These are phyloP conservation scores for Lachancea lanzarotensis DNA, from an alignment of 805 yeast species.

Conservation along the genomic window DNA sequence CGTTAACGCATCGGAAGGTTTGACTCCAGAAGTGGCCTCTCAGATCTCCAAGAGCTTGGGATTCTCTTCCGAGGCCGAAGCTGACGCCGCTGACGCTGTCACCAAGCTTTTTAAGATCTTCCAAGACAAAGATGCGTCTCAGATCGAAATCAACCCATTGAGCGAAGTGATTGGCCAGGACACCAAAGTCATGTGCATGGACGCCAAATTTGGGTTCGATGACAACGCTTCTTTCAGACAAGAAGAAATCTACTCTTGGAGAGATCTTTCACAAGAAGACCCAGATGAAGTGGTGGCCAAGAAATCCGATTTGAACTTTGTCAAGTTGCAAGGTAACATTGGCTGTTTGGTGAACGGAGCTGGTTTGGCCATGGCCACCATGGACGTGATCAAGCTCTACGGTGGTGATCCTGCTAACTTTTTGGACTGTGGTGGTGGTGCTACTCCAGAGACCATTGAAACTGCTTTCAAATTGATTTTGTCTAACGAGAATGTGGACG, in stretches of 20 bases:
- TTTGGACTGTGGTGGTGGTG: constrained; percentile 99
- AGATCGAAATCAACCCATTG: constrained; percentile 97
- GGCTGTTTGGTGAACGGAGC: constrained; percentile 99
- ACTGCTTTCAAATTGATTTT: constrained; percentile 91
- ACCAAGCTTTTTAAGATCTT: constrained; percentile 85
- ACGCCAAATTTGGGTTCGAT: constrained; percentile 97
- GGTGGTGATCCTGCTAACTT: constrained; percentile 99
- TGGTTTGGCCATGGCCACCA: constrained; percentile 99
- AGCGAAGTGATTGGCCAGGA: constrained; percentile 71
- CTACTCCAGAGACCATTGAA: constrained; percentile 97
- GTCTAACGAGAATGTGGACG: constrained; percentile 81
- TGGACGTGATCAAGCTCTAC: constrained; percentile 97
- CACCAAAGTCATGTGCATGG: constrained; percentile 93
- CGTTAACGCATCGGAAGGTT: constrained; percentile 70
- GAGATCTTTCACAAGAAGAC: constrained; percentile 97
- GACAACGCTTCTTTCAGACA: constrained; percentile 96
- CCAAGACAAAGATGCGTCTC: constrained; percentile 90
- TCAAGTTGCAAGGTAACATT: constrained; percentile 96
- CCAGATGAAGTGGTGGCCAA: constrained; percentile 94
- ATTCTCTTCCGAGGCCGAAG: constrained; percentile 66
- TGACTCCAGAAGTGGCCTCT: constrained; percentile 67
- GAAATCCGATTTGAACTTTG: constrained; percentile 85
- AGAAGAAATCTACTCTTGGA: constrained; percentile 90
- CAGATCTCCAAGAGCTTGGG: constrained; percentile 77
- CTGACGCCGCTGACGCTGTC: constrained; percentile 83